Evolutionary conservation across 768 basidiomycete species (phyloP), one percentile per base, ranked within the genome.

Genomic region (Gautieria morchelliformis): DNA sequence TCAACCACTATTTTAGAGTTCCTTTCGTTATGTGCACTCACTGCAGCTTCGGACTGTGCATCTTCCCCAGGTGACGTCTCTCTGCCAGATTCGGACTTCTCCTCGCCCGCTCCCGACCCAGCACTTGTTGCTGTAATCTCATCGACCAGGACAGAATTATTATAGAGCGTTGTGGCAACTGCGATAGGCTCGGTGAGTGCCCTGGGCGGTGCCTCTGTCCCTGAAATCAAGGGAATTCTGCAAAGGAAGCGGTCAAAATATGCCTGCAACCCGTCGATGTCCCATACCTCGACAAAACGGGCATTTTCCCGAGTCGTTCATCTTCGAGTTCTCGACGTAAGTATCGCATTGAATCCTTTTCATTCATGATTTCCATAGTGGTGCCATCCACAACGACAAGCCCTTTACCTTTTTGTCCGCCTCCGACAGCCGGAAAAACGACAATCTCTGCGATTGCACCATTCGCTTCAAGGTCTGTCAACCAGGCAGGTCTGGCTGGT

Each of bases 281-380:
- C 46, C 73, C 78, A 60, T 63, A 89, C 89, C 87, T 78, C 45
- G 82, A 80, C 55, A 90, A 76, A 22, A 87, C 71, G 32, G 78
- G 69, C 82, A 86, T 82, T 71, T 79, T 83, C 53, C 75, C 72
- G 56, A 82, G 75, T 63, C 82, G 75, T 64, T 86, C 82, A 63
- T 90, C 85, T 64, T 87, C 76, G 63, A 92, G 69, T 68, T 89
- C 88, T 53, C 89, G 87, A 50, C 87, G 75, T 24, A 87, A 62
- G 14, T 67, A 56, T 3, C 32, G 45, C 30, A 63, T 52, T 24
- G 65, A 62, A 32, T 88, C 89, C 74, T 89, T 89, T 75, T 92
- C 89, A 48, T 76, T 78, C 6, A 82, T 69, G 51, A 92, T 80
- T 5, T 52, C 65, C 35, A 79, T 67, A 12, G 57, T 59, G 5